Conservation (phyloP, 495 filamentous ascomycete genomes). For the Hyaloscypha finlandica region DNA sequence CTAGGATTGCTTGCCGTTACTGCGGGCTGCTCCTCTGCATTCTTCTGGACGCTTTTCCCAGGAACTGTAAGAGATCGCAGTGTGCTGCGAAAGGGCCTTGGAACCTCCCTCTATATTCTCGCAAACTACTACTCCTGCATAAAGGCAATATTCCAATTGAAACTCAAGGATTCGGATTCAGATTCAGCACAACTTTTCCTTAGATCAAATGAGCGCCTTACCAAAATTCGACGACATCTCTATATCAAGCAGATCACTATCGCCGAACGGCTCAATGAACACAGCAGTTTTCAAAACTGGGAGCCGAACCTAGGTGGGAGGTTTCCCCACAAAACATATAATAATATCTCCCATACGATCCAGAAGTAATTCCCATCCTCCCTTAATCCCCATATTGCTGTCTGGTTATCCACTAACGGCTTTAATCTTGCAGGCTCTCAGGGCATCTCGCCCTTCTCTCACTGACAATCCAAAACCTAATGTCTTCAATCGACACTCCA, state of each 20-base stretch:
- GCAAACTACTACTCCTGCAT: slow-evolving; percentile 77
- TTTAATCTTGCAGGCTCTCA: too few species aligned
- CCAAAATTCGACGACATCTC: slow-evolving; percentile 51
- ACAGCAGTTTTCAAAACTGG: slow-evolving; percentile 54
- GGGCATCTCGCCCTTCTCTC: too few species aligned
- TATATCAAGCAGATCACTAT: slow-evolving; percentile 55
- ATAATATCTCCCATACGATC: slow-evolving; percentile 51
- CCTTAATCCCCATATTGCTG: too few species aligned
- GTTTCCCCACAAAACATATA: slow-evolving; percentile 59
- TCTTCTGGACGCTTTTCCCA: slow-evolving; percentile 82
- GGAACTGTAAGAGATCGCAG: slow-evolving; percentile 75
- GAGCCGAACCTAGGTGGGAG: slow-evolving; percentile 62
- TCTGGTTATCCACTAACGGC: too few species aligned
- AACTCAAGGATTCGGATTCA: slow-evolving; percentile 63
- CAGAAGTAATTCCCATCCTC: slow-evolving; percentile 25
- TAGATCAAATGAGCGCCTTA: slow-evolving; percentile 39
- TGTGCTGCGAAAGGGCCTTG: slow-evolving; percentile 66
- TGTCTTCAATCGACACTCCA: too few species aligned
- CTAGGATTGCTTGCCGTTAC: slow-evolving; percentile 64
- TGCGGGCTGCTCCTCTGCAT: slow-evolving; percentile 70
- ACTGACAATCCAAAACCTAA: too few species aligned
- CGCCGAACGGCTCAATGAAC: slow-evolving; percentile 49
- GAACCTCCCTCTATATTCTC: slow-evolving; percentile 69
- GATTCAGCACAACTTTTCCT: slow-evolving; percentile 39
- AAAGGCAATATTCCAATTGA: slow-evolving; percentile 64